phyloP scores from a whole-genome alignment of 2,329 filamentous ascomycete species.

The Aspergillus tubingensis region DNA sequence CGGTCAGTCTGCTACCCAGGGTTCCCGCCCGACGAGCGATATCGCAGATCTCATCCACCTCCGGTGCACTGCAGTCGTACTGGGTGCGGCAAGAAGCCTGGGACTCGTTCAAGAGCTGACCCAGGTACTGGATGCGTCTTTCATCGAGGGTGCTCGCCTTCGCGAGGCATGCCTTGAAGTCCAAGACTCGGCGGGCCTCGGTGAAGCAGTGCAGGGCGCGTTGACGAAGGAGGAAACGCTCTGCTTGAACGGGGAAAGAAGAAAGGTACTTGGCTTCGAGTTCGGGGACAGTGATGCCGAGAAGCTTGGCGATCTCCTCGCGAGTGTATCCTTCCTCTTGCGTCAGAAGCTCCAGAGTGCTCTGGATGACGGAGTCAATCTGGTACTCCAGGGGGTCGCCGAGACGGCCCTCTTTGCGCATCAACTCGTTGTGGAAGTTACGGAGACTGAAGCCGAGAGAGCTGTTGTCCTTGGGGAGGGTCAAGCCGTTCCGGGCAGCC shows the following conservation, averaged over 20 bases:
- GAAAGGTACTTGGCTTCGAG: slow-evolving; percentile 79
- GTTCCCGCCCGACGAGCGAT: slow-evolving; percentile 77
- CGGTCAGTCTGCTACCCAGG: slow-evolving; percentile 83
- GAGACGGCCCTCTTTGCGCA: slow-evolving; percentile 54
- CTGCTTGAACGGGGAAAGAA: slow-evolving; percentile 84
- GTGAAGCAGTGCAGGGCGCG: slow-evolving; percentile 87
- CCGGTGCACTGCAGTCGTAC: slow-evolving; percentile 89
- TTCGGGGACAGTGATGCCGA: slow-evolving; percentile 69
- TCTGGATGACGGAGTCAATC: slow-evolving; percentile 69
- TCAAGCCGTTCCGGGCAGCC: slow-evolving; percentile 60
- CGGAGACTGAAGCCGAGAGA: slow-evolving; percentile 81
- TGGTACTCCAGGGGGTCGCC: slow-evolving; percentile 63
- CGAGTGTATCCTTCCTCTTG: slow-evolving; percentile 84
- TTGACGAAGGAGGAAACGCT: slow-evolving; percentile 83
- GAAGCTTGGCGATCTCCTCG: slow-evolving; percentile 74
- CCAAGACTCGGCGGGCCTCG: slow-evolving; percentile 82
- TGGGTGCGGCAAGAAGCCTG: slow-evolving; percentile 83
- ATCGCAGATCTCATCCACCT: slow-evolving; percentile 84
- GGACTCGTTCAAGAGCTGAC: slow-evolving; percentile 82
- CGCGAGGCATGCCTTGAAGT: slow-evolving; percentile 76
- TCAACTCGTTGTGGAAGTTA: slow-evolving; percentile 84
- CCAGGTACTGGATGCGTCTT: slow-evolving; percentile 72
- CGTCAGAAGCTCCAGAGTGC: slow-evolving; percentile 70
- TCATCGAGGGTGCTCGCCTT: slow-evolving; percentile 57
- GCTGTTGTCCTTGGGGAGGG: slow-evolving; percentile 74